phyloP scores from a whole-genome alignment of 306 rosid species.

The Trifolium pratense region DNA sequence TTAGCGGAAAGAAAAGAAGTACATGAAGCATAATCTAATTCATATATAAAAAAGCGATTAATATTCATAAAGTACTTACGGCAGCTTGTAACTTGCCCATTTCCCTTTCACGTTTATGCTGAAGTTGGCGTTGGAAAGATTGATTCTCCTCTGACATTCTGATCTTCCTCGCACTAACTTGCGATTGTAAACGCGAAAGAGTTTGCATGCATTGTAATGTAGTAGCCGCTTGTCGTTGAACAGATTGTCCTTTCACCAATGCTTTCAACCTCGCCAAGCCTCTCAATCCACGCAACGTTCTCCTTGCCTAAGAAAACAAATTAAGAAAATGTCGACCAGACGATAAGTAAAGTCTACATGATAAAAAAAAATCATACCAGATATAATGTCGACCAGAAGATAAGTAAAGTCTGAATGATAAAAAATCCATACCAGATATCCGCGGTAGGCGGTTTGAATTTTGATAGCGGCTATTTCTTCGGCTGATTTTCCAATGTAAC shows the following conservation, averaged over 20 bases:
- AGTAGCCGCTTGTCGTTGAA: constrained; percentile 77
- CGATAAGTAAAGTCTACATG: neutral
- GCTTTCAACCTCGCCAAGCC: constrained; percentile 85
- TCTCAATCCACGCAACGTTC: constrained; percentile 70
- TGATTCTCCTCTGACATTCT: constrained; percentile 89
- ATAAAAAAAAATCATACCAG: constrained; percentile 54
- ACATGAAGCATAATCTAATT: neutral
- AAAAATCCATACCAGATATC: constrained; percentile 62
- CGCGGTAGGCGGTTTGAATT: constrained; percentile 78
- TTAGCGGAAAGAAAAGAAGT: neutral
- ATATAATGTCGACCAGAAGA: constrained; percentile 36
- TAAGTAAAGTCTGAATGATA: neutral
- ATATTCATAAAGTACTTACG: constrained; percentile 51
- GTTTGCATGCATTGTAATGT: constrained; percentile 94
- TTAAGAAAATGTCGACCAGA: neutral
- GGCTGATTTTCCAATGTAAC: constrained; percentile 43
- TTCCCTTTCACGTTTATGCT: constrained; percentile 69
- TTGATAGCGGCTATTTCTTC: constrained; percentile 71
- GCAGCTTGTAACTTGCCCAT: constrained; percentile 60
- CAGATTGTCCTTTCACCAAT: constrained; percentile 75
- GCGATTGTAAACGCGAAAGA: constrained; percentile 74
- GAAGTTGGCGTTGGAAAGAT: constrained; percentile 71
- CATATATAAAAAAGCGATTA: neutral
- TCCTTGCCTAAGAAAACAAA: constrained; percentile 66
- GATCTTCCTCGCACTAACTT: constrained; percentile 74